These are phyloP conservation scores for Aspergillus novofumigatus DNA, from an alignment of 2,329 filamentous ascomycete genomes.

Conservation along the genomic window DNA sequence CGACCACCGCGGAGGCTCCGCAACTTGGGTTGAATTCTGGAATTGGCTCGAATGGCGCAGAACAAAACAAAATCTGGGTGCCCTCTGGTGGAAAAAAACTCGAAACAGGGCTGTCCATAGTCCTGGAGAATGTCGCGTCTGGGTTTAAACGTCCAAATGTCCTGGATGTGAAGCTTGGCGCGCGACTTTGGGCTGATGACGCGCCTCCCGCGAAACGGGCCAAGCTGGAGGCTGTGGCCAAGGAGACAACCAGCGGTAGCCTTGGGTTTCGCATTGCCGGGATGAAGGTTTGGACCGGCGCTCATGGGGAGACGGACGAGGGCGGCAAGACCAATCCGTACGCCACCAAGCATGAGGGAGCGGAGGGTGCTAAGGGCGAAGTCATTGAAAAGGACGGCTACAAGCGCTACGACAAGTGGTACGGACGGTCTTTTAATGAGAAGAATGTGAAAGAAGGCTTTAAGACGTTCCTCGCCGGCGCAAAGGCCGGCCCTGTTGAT, in stretches of 20 bases:
- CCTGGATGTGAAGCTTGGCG: conserved; percentile 86
- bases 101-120: conserved; percentile 72
- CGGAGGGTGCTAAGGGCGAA: conserved; percentile 42
- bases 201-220: conserved; percentile 55
- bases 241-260: conserved; percentile 55
- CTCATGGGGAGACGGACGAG: conserved; percentile 28
- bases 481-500: conserved; percentile 37
- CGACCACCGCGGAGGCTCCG: conserved; percentile 12
- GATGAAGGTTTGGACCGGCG: conserved; percentile 56
- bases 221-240: conserved; percentile 56
- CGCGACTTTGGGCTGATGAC: conserved; percentile 76
- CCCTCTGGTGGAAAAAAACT: conserved; percentile 60
- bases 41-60: conserved; percentile 12
- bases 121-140: conserved; percentile 76
- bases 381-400: conserved; percentile 50
- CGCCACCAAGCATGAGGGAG: conserved; percentile 41
- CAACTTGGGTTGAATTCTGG: conserved; percentile 2
- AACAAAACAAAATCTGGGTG: conserved; percentile 34
- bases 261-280: conserved; percentile 63
- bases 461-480: conserved; percentile 51
- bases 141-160: conserved; percentile 85
- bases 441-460: conserved; percentile 57
- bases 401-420: conserved; percentile 62
- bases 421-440: conserved; percentile 56
- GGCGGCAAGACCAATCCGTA: conserved; percentile 32